These are phyloP conservation scores for Eucalyptus regnans DNA, from an alignment of 345 rosid species.

Conservation along the genomic window DNA sequence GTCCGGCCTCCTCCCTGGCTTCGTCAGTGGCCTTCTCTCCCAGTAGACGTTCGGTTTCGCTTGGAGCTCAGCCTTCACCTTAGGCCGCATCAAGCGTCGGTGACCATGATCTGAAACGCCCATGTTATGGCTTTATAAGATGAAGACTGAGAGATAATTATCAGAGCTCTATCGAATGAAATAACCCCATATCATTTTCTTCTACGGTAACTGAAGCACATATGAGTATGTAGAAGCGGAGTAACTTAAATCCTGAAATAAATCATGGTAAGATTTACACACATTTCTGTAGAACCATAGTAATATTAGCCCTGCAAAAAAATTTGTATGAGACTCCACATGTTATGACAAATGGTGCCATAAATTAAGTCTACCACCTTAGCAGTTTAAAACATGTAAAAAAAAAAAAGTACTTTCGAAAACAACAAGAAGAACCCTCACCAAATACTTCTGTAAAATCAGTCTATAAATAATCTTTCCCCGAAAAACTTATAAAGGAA, in stretches of 20 bases:
- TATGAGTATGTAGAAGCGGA: background rate
- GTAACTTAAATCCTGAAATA: background rate
- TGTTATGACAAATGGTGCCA: background rate
- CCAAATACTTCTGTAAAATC: background rate
- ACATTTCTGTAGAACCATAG: background rate
- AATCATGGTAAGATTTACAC: background rate
- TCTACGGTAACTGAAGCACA: background rate
- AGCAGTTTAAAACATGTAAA: no score
- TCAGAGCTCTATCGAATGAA: background rate
- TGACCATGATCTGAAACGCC: slow-evolving; percentile 5
- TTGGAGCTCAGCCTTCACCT: background rate
- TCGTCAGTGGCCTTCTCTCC: background rate
- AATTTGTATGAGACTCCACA: background rate
- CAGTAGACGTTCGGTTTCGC: slow-evolving; percentile 2
- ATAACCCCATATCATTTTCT: background rate
- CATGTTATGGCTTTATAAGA: background rate
- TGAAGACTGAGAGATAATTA: background rate
- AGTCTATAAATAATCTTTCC: background rate
- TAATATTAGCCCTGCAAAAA: background rate
- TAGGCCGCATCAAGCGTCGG: background rate
- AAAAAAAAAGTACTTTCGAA: background rate
- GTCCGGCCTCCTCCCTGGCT: slow-evolving; percentile 31
- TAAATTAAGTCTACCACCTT: background rate
- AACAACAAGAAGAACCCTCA: background rate
- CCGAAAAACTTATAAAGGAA: background rate